Evolutionary conservation across 1,284 basidiomycete genomes (phyloP).

Genomic region (Thelephora terrestris): DNA sequence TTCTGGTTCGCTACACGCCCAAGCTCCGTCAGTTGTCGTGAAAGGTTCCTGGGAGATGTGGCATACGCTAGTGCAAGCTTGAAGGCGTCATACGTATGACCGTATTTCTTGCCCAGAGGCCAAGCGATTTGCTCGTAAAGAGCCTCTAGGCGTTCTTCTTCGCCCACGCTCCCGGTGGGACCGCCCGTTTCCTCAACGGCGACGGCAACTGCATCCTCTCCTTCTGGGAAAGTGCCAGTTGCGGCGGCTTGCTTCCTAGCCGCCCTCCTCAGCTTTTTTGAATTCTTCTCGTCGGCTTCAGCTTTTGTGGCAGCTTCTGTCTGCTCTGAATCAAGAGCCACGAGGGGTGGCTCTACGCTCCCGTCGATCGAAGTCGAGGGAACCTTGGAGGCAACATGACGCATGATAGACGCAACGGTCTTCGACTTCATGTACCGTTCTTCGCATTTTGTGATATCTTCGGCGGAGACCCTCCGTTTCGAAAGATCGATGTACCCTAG

Average conservation of each 20-base stretch:
- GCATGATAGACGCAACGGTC: conserved; percentile 87
- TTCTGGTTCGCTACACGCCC: conserved; percentile 67
- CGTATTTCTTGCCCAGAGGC: conserved; percentile 89
- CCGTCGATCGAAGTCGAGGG: conserved; percentile 34
- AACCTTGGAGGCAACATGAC: conserved; percentile 87
- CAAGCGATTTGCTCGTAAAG: conserved; percentile 90
- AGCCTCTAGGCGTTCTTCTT: conserved; percentile 70
- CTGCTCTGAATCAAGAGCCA: conserved; percentile 10
- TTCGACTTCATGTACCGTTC: conserved; percentile 98
- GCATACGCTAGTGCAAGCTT: conserved; percentile 89
- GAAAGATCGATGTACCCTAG: conserved; percentile 97
- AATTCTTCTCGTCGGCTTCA: conserved; percentile 32
- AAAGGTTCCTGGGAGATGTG: not conserved
- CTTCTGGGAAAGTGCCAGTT: conserved; percentile 11
- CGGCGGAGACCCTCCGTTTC: conserved; percentile 97
- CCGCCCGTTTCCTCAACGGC: conserved; percentile 33
- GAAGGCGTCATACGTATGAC: conserved; percentile 97
- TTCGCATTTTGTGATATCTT: conserved; percentile 98
- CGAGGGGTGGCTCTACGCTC: not conserved
- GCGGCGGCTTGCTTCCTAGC: conserved; percentile 29
- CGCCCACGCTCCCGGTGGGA: conserved; percentile 36
- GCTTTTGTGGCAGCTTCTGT: conserved; percentile 25
- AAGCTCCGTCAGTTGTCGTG: conserved; percentile 4
- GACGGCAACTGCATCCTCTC: conserved; percentile 25
- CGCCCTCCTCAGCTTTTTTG: conserved; percentile 32